Evolutionary conservation across 495 filamentous ascomycete species (phyloP), one percentile per base, ranked within the genome.

Genomic region (Parathielavia appendiculata): DNA sequence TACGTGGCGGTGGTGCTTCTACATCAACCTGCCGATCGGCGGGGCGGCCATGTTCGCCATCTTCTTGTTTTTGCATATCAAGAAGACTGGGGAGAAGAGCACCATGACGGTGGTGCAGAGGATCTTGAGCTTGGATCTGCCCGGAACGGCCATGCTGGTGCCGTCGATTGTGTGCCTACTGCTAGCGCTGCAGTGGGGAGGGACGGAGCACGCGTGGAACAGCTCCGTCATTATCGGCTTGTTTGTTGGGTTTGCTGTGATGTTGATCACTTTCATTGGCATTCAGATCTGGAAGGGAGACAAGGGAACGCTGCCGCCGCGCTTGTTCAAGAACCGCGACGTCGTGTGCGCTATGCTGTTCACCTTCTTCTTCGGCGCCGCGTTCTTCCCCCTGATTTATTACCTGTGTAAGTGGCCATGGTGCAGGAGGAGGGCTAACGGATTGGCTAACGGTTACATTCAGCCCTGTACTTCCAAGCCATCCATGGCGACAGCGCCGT

Each of bases 391-490:
- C 34, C 64, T 88, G 19, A 74, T 86, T 22, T 90, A 84, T 68
- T 87, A 89, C 71, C 72, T 96, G 14, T 90, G 73, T 77, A 58
- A 72, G 73, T 63, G 40, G 14, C 51, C 19, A 6, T 47, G 35
- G 16, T 6, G 12, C 9, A 17, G 5, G 7, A 16, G 5, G 23
- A 41, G 14, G 10, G 20, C 13, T 26, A 23, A 35, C 0, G 6
- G 13, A 51, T 22, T 30, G 13, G 43, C 64, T 64, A 57, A 64
- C 55, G 1, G 3, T 8, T 17, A 22, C 17, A 3, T 8, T 1
- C 58, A 75, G 73, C 92, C 0, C 83, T 93, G 53, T 97, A 88
- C 83, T 95, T 97, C 78, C 92, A 97, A 66, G 88, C 88, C 19
- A 84, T 96, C 74, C 85, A 91, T 63, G 82, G 80, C 45, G 83